A percentile compares a stretch with the other conserved stretches of the same genome.
Evolutionary conservation across 2,329 filamentous ascomycete species (phyloP).

Genomic region (Aspergillus eucalypticola): DNA sequence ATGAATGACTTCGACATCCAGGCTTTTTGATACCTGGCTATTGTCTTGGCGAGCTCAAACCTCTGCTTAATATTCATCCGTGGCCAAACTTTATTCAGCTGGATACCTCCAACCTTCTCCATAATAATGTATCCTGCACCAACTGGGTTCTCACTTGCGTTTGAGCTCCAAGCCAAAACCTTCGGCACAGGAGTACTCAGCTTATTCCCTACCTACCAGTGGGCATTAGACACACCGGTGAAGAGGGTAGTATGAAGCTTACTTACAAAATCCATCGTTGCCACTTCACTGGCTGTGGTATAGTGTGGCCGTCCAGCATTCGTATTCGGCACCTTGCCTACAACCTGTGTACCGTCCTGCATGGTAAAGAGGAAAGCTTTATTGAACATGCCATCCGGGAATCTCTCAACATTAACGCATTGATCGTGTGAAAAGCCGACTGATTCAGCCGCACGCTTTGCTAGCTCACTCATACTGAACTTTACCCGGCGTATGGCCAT

Average conservation of each 20-base stretch:
- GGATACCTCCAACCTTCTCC: slow-evolving; percentile 28
- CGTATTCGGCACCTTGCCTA: slow-evolving; percentile 24
- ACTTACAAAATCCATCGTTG: slow-evolving; percentile 25
- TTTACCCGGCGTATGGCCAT: background rate
- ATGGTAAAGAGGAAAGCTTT: slow-evolving; percentile 23
- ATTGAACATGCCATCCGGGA: slow-evolving; percentile 23
- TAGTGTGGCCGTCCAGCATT: slow-evolving; percentile 21
- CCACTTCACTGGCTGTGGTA: slow-evolving; percentile 25
- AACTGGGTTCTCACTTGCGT: slow-evolving; percentile 6
- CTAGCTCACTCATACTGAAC: background rate
- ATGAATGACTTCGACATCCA: slow-evolving; percentile 35
- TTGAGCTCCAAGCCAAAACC: slow-evolving; percentile 17
- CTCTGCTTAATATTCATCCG: slow-evolving; percentile 27
- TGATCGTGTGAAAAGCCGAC: background rate
- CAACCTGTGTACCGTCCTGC: slow-evolving; percentile 20
- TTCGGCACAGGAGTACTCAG: slow-evolving; percentile 16
- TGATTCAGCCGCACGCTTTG: background rate
- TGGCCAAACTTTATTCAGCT: slow-evolving; percentile 33
- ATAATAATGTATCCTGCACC: slow-evolving; percentile 18
- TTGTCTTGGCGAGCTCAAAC: slow-evolving; percentile 28
- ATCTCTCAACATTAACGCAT: slow-evolving; percentile 8
- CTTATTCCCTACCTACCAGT: slow-evolving; percentile 15
- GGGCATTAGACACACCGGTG: no score
- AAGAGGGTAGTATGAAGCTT: background rate
- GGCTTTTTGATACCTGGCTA: slow-evolving; percentile 32